phyloP scores from a whole-genome alignment of 2,329 filamentous ascomycete genomes.

The Cladosporium sp. region DNA sequence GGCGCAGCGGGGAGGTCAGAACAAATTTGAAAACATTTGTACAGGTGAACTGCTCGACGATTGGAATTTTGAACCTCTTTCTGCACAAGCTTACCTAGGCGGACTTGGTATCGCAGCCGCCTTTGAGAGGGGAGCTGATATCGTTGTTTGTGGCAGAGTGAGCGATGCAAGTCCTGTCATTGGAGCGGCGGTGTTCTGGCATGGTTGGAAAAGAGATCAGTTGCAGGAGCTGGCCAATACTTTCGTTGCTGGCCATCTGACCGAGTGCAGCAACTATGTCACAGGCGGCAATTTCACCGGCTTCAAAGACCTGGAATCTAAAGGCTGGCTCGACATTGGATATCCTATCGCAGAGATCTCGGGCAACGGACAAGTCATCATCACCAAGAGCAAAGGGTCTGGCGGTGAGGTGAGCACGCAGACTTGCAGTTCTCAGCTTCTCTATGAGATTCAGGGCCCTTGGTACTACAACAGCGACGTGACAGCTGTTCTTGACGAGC shows the following conservation, averaged over 20 bases:
- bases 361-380: slow-evolving; percentile 32
- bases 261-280: slow-evolving; percentile 42
- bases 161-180: slow-evolving; percentile 43
- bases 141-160: slow-evolving; percentile 43
- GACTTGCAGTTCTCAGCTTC: slow-evolving; percentile 50
- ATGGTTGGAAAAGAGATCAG: slow-evolving; percentile 38
- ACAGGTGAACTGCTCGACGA: slow-evolving; percentile 36
- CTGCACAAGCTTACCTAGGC: slow-evolving; percentile 40
- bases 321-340: slow-evolving; percentile 41
- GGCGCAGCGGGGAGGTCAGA: slow-evolving; percentile 35
- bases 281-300: slow-evolving; percentile 43
- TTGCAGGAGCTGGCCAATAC: slow-evolving; percentile 39
- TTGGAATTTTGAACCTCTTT: slow-evolving; percentile 29
- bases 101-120: slow-evolving; percentile 41
- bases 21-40: slow-evolving; percentile 32
- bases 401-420: slow-evolving; percentile 41
- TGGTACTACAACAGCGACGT: slow-evolving; percentile 58
- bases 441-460: slow-evolving; percentile 54
- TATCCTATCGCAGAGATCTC: slow-evolving; percentile 36
- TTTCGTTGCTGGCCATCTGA: slow-evolving; percentile 41
- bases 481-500: slow-evolving; percentile 47
- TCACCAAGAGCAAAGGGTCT: slow-evolving; percentile 36
- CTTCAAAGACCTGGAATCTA: slow-evolving; percentile 35
- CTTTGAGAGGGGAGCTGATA: slow-evolving; percentile 39
- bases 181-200: slow-evolving; percentile 43